These are phyloP conservation scores for Ogataea trehalophila DNA, from an alignment of 805 yeast species.

Conservation along the genomic window DNA sequence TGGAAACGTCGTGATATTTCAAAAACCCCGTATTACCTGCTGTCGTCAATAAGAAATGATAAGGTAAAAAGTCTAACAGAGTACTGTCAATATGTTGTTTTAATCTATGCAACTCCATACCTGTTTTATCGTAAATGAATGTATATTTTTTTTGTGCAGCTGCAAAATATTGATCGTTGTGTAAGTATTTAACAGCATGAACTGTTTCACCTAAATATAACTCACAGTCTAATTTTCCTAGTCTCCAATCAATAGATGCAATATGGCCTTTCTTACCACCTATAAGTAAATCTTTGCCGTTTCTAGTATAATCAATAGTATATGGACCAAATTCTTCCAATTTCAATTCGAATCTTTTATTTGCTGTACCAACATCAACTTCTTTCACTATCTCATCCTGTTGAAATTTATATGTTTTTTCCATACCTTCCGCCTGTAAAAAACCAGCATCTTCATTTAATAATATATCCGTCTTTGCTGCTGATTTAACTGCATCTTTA, in stretches of 20 bases:
- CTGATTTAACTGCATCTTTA: slow-evolving; percentile 73
- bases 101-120: slow-evolving; percentile 86
- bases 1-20: slow-evolving; percentile 92
- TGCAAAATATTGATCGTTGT: slow-evolving; percentile 90
- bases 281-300: slow-evolving; percentile 78
- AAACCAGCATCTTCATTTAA: slow-evolving; percentile 81
- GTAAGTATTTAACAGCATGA: slow-evolving; percentile 83
- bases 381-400: slow-evolving; percentile 73
- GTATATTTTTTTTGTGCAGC: slow-evolving; percentile 95
- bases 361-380: slow-evolving; percentile 73
- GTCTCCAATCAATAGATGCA: slow-evolving; percentile 94
- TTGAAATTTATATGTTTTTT: slow-evolving; percentile 77
- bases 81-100: slow-evolving; percentile 87
- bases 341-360: slow-evolving; percentile 68
- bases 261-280: slow-evolving; percentile 94
- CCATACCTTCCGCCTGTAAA: slow-evolving; percentile 94
- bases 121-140: slow-evolving; percentile 85
- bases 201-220: slow-evolving; percentile 84
- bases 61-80: slow-evolving; percentile 81
- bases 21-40: slow-evolving; percentile 88
- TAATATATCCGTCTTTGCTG: slow-evolving; percentile 81
- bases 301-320: slow-evolving; percentile 70
- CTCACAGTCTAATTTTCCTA: slow-evolving; percentile 78
- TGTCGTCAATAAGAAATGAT: slow-evolving; percentile 81
- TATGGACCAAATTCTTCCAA: slow-evolving; percentile 86